Evolutionary conservation across 306 rosid species (phyloP).

Genomic region (Castanea sativa): DNA sequence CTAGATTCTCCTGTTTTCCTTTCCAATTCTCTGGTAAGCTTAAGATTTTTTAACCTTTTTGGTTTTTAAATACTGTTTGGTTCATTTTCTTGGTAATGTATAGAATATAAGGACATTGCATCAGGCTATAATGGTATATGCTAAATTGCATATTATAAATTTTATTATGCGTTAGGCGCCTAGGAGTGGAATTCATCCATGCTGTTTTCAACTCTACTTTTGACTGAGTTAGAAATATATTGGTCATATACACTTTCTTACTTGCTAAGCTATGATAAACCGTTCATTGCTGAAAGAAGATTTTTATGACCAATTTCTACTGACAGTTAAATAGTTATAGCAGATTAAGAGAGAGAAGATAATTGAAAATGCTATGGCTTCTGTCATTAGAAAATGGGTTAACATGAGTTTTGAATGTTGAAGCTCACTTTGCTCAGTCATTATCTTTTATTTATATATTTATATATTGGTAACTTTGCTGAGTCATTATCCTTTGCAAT

Average conservation of each 20-base stretch:
- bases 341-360: background rate
- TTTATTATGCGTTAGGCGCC: background rate
- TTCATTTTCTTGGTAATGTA: slow-evolving; percentile 11
- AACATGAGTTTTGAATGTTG: background rate
- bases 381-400: background rate
- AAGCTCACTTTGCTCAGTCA: background rate
- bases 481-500: background rate
- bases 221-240: background rate
- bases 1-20: slow-evolving; percentile 93
- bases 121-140: background rate
- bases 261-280: background rate
- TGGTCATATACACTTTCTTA: background rate
- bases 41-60: background rate
- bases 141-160: background rate
- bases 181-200: no score
- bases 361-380: background rate
- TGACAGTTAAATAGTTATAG: background rate
- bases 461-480: no score
- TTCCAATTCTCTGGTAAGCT: slow-evolving; percentile 75
- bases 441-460: no score
- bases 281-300: background rate
- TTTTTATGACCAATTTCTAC: no score
- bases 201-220: no score
- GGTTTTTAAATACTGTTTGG: background rate
- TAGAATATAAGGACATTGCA: background rate